A percentile compares a stretch with the other conserved stretches of the same genome.
phyloP scores from a whole-genome alignment of 2,329 filamentous ascomycete genomes.

The Metarhizium album region DNA sequence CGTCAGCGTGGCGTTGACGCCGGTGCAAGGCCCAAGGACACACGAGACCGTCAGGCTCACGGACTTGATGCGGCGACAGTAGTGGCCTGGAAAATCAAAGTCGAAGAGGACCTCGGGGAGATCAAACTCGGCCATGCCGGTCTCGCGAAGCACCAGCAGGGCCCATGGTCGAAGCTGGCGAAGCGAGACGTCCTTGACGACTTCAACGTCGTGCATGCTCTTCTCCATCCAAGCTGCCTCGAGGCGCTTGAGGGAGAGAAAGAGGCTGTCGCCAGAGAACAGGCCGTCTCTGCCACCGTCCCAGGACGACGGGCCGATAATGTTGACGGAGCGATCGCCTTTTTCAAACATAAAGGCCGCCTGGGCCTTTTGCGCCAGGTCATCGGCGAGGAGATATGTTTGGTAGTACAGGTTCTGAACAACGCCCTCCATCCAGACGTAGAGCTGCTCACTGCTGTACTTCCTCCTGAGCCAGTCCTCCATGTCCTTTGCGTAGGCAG shows the following conservation, averaged over 20 bases:
- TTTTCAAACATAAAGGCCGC: neutral
- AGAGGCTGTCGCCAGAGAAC: neutral
- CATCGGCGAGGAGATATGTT: neutral
- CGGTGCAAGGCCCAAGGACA: neutral
- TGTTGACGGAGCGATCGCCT: neutral
- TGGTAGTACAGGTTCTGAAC: neutral
- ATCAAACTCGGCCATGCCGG: neutral
- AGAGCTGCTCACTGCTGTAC: neutral
- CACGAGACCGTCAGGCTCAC: neutral
- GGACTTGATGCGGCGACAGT: neutral
- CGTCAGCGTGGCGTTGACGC: neutral
- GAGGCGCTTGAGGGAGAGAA: neutral
- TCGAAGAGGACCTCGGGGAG: neutral
- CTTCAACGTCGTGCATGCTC: neutral
- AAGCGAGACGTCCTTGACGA: neutral
- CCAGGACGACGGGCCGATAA: neutral
- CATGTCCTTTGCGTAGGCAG: neutral
- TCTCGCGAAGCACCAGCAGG: neutral
- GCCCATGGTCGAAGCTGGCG: neutral
- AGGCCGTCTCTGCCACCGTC: neutral
- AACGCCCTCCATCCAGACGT: neutral
- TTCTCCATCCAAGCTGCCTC: neutral
- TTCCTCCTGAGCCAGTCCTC: neutral
- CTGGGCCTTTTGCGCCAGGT: neutral
- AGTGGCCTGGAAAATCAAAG: slow-evolving; percentile 1